These are phyloP conservation scores for Rhodotorula toruloides DNA, from an alignment of 768 basidiomycete species.

Conservation along the genomic window DNA sequence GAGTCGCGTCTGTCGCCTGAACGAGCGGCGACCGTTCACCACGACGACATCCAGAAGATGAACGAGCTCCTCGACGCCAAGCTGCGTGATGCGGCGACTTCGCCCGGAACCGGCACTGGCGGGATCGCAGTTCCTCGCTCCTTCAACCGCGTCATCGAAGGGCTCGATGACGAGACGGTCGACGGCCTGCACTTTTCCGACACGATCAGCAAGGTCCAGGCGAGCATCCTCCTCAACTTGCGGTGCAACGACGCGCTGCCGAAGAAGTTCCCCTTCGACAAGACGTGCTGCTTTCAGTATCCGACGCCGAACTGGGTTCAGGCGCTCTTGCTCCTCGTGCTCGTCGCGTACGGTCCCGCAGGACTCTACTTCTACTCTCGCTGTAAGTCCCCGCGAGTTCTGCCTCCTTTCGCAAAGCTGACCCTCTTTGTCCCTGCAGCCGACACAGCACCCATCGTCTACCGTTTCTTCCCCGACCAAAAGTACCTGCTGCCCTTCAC, in stretches of 20 bases:
- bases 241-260: slow-evolving; percentile 70
- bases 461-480: slow-evolving; percentile 46
- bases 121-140: slow-evolving; percentile 62
- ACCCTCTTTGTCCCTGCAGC: slow-evolving; percentile 15
- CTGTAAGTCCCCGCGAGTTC: slow-evolving; percentile 37
- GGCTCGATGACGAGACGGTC: slow-evolving; percentile 59
- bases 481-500: slow-evolving; percentile 53
- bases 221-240: slow-evolving; percentile 70
- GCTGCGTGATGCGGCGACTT: slow-evolving; percentile 50
- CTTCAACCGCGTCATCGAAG: slow-evolving; percentile 64
- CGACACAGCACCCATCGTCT: slow-evolving; percentile 21
- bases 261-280: slow-evolving; percentile 57
- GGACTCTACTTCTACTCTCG: slow-evolving; percentile 47
- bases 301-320: slow-evolving; percentile 62
- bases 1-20: slow-evolving; percentile 60
- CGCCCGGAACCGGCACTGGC: slow-evolving; percentile 39
- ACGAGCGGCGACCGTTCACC: slow-evolving; percentile 63
- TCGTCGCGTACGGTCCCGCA: slow-evolving; percentile 57
- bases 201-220: slow-evolving; percentile 61
- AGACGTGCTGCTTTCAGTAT: slow-evolving; percentile 76
- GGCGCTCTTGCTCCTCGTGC: slow-evolving; percentile 52
- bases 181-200: slow-evolving; percentile 80
- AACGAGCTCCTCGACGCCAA: slow-evolving; percentile 67
- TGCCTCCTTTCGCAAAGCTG: not conserved
- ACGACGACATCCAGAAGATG: slow-evolving; percentile 82